Percentiles rank a stretch among this genome's conserved stretches.
phyloP scores from a whole-genome alignment of 108 stramenopile species.

The Cyclotella kingstonii region DNA sequence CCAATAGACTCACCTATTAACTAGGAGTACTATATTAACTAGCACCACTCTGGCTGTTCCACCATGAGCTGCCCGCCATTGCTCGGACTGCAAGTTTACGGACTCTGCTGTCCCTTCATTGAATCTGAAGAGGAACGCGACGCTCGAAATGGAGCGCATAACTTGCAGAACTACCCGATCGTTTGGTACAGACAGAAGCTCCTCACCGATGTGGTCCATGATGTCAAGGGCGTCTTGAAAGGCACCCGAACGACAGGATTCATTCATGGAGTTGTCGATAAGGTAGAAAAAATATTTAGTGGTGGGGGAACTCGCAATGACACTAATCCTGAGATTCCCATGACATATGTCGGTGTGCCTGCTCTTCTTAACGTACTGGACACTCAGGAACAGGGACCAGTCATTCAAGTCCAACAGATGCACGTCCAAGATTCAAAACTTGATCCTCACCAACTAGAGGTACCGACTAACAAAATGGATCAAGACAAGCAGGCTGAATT shows the following conservation, averaged over 20 bases:
- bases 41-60: background rate
- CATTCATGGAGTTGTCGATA: slow-evolving; percentile 19
- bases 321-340: background rate
- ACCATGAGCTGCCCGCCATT: slow-evolving; percentile 24
- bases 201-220: background rate
- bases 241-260: slow-evolving; percentile 2
- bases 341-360: slow-evolving; percentile 23
- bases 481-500: background rate
- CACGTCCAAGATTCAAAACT: background rate
- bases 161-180: slow-evolving; percentile 27
- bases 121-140: slow-evolving; percentile 26
- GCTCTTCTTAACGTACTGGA: slow-evolving; percentile 27
- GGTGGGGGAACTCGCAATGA: background rate
- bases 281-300: slow-evolving; percentile 15
- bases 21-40: background rate
- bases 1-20: no score
- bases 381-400: slow-evolving; percentile 28
- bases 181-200: slow-evolving; percentile 30
- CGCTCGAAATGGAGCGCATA: slow-evolving; percentile 7
- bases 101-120: slow-evolving; percentile 34
- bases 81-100: slow-evolving; percentile 9
- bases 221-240: background rate
- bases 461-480: background rate
- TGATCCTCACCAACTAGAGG: background rate
- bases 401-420: slow-evolving; percentile 10